A percentile compares a stretch with the other conserved stretches of the same genome.
Evolutionary conservation across 192 early-diverging fungal genomes (phyloP).

Genomic region (Blastocladiella britannica): DNA sequence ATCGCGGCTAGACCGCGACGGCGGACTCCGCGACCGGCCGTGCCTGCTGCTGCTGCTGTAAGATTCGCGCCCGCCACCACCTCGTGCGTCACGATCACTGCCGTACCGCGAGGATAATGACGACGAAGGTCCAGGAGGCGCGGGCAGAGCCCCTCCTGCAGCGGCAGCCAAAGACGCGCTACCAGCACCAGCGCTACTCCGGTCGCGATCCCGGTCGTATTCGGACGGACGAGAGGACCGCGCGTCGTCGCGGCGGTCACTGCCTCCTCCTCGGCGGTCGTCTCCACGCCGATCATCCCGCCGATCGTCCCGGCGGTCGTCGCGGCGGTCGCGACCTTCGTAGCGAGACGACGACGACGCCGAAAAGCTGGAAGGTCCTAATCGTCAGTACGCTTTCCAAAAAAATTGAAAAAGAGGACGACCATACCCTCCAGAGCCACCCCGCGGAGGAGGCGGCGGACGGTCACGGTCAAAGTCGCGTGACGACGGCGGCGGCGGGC

Average conservation of each 20-base stretch:
- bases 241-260: conserved; percentile 5
- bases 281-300: conserved; percentile 14
- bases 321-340: conserved; percentile 13
- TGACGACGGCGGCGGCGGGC: not conserved
- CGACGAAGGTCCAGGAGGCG: too few relatives aligned
- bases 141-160: too few relatives aligned
- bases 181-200: conserved; percentile 10
- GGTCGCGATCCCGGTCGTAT: conserved; percentile 3
- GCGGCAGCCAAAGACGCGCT: too few relatives aligned
- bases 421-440: not conserved
- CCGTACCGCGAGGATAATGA: too few relatives aligned
- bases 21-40: too few relatives aligned
- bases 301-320: conserved; percentile 14
- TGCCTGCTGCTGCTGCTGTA: too few relatives aligned
- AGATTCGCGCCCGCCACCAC: too few relatives aligned
- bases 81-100: too few relatives aligned
- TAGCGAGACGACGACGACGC: conserved; percentile 5
- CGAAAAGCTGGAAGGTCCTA: too few relatives aligned
- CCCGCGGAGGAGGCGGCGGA: not conserved
- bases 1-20: too few relatives aligned
- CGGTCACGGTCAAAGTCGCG: not conserved
- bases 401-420: too few relatives aligned
- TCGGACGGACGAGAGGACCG: not conserved
- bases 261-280: conserved; percentile 6
- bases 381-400: too few relatives aligned